Percentiles rank a stretch among this genome's conserved stretches.
Evolutionary conservation across 2,329 filamentous ascomycete species (phyloP).

Genomic region (Aspergillus amoenus): DNA sequence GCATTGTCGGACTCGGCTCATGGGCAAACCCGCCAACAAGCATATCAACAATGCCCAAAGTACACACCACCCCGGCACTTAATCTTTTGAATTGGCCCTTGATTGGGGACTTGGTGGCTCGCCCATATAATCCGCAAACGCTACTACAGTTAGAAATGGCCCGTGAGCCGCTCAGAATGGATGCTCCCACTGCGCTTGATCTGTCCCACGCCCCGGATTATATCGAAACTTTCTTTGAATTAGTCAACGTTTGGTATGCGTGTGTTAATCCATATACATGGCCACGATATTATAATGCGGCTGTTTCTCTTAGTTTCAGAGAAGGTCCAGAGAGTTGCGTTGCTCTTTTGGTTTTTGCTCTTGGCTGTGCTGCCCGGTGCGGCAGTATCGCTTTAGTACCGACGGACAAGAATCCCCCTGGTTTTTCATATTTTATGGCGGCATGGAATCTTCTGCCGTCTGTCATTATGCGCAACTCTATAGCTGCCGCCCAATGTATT

Average conservation of each 20-base stretch:
- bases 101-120: slow-evolving; percentile 71
- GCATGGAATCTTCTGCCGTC: slow-evolving; percentile 76
- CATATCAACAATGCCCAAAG: slow-evolving; percentile 83
- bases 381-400: slow-evolving; percentile 74
- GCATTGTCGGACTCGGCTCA: slow-evolving; percentile 67
- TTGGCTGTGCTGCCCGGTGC: slow-evolving; percentile 72
- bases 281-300: slow-evolving; percentile 71
- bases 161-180: slow-evolving; percentile 67
- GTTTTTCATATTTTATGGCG: slow-evolving; percentile 75
- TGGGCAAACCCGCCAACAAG: slow-evolving; percentile 65
- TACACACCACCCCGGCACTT: slow-evolving; percentile 70
- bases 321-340: slow-evolving; percentile 81
- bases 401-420: slow-evolving; percentile 69
- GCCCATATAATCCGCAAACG: slow-evolving; percentile 78
- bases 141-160: slow-evolving; percentile 78
- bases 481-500: slow-evolving; percentile 76
- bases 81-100: slow-evolving; percentile 76
- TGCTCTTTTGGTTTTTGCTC: slow-evolving; percentile 72
- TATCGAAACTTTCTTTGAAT: slow-evolving; percentile 75
- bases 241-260: slow-evolving; percentile 82
- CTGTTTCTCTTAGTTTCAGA: slow-evolving; percentile 72
- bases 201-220: slow-evolving; percentile 72
- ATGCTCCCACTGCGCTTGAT: slow-evolving; percentile 63
- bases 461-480: slow-evolving; percentile 76
- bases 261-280: slow-evolving; percentile 82